A percentile compares a stretch with the other conserved stretches of the same genome.
Evolutionary conservation across 1,284 basidiomycete genomes (phyloP).

Genomic region (Laetiporus sulphureus): DNA sequence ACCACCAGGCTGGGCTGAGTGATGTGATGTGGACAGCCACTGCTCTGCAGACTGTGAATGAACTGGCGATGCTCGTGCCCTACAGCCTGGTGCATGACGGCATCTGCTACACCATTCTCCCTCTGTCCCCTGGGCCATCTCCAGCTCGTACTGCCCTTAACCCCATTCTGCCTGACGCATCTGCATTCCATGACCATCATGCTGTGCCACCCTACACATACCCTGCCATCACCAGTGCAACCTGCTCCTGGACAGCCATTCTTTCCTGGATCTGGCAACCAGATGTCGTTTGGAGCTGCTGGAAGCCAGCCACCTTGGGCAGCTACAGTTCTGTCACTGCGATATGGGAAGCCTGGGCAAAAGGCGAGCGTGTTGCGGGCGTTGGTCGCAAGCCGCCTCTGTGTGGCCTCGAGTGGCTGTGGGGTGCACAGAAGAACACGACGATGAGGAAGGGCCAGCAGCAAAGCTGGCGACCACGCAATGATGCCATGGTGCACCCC

Average conservation of each 20-base stretch:
- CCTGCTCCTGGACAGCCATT: neutral
- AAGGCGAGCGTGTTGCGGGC: neutral
- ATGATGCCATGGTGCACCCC: neutral
- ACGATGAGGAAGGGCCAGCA: neutral
- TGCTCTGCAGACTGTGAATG: no score
- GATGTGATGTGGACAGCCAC: no score
- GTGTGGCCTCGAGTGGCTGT: neutral
- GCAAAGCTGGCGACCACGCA: neutral
- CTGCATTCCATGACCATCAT: no score
- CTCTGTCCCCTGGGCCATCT: no score
- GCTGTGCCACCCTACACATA: no score
- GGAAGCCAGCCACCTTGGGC: neutral
- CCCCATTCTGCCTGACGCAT: no score
- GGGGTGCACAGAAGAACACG: slow-evolving; percentile 1
- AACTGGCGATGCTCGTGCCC: no score
- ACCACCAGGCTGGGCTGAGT: no score
- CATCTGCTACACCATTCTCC: no score
- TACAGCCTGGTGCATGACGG: no score
- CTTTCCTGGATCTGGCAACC: neutral
- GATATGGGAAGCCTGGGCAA: neutral
- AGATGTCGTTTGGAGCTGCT: neutral
- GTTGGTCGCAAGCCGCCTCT: slow-evolving; percentile 1
- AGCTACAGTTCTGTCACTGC: neutral
- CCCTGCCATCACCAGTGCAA: neutral
- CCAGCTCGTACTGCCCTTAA: no score